Evolutionary conservation across 805 yeast genomes (phyloP), one percentile per base, ranked within the genome.

Genomic region (Wickerhamomyces hampshirensis): DNA sequence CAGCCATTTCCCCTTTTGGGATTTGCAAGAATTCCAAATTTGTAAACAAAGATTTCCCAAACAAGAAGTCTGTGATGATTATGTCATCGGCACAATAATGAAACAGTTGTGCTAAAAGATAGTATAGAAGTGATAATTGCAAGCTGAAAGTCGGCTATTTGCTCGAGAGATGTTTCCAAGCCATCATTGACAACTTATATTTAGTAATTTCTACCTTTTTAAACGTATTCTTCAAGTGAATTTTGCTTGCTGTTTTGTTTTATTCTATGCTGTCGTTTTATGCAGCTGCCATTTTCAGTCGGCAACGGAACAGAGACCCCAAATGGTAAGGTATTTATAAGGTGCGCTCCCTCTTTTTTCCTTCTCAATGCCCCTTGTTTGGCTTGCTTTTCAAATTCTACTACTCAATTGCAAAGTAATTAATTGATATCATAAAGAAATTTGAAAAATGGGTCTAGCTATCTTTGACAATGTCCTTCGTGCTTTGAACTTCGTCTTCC

Each of bases 391-490:
- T n/a, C n/a, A n/a, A n/a, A n/a, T n/a, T n/a, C 28, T 31, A 17
- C 14, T 26, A 15, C 32, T n/a, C n/a, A n/a, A n/a, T n/a, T n/a
- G n/a, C n/a, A n/a, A n/a, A n/a, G n/a, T n/a, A n/a, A n/a, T n/a
- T n/a, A n/a, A n/a, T n/a, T n/a, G n/a, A n/a, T n/a, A n/a, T n/a
- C n/a, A n/a, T n/a, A n/a, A n/a, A n/a, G n/a, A n/a, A n/a, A n/a
- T n/a, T n/a, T n/a, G n/a, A n/a, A n/a, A n/a, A n/a, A n/a, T n/a
- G n/a, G n/a, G n/a, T n/a, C 75, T 44, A 26, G 35, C 39, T 75
- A 74, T 77, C 54, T 80, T 83, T 53, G 96, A 88, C 66, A 67
- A 80, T 50, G 62, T 79, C 46, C 73, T 88, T 53, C 84, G 98
- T 71, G 67, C 63, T 30, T 50, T 80, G 35, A 84, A 86, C 71